A percentile compares a stretch with the other conserved stretches of the same genome.
phyloP scores from a whole-genome alignment of 1,284 basidiomycete species.

The Neotropicomus parvogracilis region DNA sequence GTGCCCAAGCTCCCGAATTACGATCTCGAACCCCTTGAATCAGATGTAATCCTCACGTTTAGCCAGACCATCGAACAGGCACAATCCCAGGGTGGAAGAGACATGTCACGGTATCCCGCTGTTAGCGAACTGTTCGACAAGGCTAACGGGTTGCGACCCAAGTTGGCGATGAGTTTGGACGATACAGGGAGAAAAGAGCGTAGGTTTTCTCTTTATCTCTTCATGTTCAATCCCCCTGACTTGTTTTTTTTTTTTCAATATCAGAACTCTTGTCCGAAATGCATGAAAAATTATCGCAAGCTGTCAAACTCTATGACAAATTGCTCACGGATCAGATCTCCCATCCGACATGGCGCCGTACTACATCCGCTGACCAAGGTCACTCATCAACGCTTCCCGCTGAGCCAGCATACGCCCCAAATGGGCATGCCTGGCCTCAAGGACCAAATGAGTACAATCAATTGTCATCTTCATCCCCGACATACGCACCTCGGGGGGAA shows the following conservation, averaged over 20 bases:
- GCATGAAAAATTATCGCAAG: slow-evolving; percentile 90
- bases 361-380: slow-evolving; percentile 19
- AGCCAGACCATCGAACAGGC: slow-evolving; percentile 86
- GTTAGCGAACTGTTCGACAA: slow-evolving; percentile 83
- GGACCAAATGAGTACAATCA: slow-evolving; percentile 23
- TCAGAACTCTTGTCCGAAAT: slow-evolving; percentile 84
- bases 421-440: slow-evolving; percentile 24
- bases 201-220: slow-evolving; percentile 38
- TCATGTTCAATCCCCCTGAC: background rate
- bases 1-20: slow-evolving; percentile 61
- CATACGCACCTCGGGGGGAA: slow-evolving; percentile 20
- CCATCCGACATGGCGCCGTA: slow-evolving; percentile 58
- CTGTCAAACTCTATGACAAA: slow-evolving; percentile 86
- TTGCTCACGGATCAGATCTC: slow-evolving; percentile 82
- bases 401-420: slow-evolving; percentile 13
- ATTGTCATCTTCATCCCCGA: slow-evolving; percentile 28
- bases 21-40: slow-evolving; percentile 76
- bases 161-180: slow-evolving; percentile 80
- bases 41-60: slow-evolving; percentile 84
- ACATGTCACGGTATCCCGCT: slow-evolving; percentile 77
- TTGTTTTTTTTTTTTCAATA: background rate
- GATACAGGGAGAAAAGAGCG: slow-evolving; percentile 86
- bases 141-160: slow-evolving; percentile 77
- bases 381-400: slow-evolving; percentile 13
- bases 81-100: slow-evolving; percentile 71